Base-by-base conservation (phyloP, 1,284 basidiomycete species). In the Vanrija sp. region DNA sequence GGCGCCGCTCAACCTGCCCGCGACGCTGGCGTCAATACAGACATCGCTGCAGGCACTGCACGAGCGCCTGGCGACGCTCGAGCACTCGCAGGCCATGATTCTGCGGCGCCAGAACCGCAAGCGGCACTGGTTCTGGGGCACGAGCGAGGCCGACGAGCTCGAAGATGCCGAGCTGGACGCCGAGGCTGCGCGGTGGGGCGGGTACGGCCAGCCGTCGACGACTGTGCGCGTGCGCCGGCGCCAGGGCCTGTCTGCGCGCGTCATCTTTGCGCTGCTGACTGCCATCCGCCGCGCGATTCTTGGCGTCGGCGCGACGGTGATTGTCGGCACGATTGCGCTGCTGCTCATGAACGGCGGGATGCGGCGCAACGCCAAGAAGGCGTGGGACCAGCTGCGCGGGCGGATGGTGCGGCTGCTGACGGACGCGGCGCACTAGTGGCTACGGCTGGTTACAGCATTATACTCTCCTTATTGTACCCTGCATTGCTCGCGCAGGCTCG, bases 41-140 rank as follows among this genome's bases (percentile, higher is more conserved):
- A 85, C 87, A 0, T 89, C 93, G 54, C 78, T 98, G 8, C 87
- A 89, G 1, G 92, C 93, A 1, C 80, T 98, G 37, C 87, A 86
- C 35, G 94, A 97, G 73, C 85, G 94, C 12, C 78, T 98, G 24
- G 86, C 89, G 61, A 79, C 81, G 6, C 76, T 94, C 18, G 91
- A 94, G 45, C 65, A 70, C 9, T 63, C 65, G 2, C 75, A 76
- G 50, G 55, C 66, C 6, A 57, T 70, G 48, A 55, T 72, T 1
- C 54, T 75, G 16, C 53, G 70, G 8, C 56, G 64, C 20, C 62
- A 66, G 3, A 65, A 64, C 36, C 51, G 61, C 31, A 54, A 56
- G 18, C 59, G 61, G 39, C 59, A 54, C 14, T 75, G 71, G 68
- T 66, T 67, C 54, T 63, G 65, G 63, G 45, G 56, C 22, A 52